Conservation (phyloP, 805 yeast genomes). For the Kazachstania africana region DNA sequence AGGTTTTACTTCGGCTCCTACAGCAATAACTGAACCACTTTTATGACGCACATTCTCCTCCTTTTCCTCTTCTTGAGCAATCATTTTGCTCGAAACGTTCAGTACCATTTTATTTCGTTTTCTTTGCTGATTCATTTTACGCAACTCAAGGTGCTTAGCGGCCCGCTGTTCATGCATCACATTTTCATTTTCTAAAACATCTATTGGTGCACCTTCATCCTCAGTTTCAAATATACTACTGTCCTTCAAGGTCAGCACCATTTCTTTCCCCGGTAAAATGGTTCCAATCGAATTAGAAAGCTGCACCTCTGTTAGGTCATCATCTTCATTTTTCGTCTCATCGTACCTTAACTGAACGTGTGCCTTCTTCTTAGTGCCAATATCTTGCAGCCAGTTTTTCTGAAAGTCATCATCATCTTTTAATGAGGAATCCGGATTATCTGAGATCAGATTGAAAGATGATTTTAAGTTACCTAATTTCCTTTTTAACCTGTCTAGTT, state of each 20-base stretch:
- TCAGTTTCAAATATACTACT: conserved; percentile 25
- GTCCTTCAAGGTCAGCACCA: conserved; percentile 45
- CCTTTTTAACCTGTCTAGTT: conserved; percentile 9
- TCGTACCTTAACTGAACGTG: not conserved
- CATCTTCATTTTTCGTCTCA: conserved; percentile 17
- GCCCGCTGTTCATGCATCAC: conserved; percentile 18
- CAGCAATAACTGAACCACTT: conserved; percentile 6
- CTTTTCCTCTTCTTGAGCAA: conserved; percentile 10
- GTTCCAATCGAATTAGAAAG: conserved; percentile 39
- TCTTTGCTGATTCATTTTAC: conserved; percentile 27
- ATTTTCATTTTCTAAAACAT: conserved; percentile 18
- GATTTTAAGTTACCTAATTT: conserved; percentile 3
- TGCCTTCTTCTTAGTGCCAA: not conserved
- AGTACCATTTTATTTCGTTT: conserved; percentile 12
- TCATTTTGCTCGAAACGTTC: conserved; percentile 14
- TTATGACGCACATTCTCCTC: conserved; percentile 14
- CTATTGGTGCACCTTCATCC: too few relatives aligned
- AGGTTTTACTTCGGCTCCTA: conserved; percentile 8
- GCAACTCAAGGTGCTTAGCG: conserved; percentile 24
- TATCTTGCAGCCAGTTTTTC: not conserved
- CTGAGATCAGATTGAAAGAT: too few relatives aligned
- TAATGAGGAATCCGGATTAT: not conserved
- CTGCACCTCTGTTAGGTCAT: conserved; percentile 26
- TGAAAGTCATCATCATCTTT: not conserved
- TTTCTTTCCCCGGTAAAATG: conserved; percentile 30